Conservation (phyloP, 208 protist species). For the Acanthamoeba sp. region DNA sequence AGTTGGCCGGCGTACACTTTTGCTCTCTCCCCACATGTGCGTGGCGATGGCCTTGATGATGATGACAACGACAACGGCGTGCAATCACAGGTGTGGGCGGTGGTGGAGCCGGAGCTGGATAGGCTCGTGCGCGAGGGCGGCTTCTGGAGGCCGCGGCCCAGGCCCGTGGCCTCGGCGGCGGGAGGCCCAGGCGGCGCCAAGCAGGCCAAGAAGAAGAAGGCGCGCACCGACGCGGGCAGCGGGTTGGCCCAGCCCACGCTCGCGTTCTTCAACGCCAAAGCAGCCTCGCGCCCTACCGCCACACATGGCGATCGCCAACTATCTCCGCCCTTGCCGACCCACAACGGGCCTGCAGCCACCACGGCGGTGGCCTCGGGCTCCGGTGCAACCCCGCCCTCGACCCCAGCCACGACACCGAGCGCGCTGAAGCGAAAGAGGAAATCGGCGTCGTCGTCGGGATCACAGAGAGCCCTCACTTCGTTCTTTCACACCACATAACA, state of each 20-base stretch:
- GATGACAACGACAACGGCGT: not conserved
- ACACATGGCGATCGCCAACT: no score
- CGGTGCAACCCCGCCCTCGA: no score
- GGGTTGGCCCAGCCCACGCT: not conserved
- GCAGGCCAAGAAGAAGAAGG: not conserved
- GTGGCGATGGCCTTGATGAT: not conserved
- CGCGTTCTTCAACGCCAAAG: not conserved
- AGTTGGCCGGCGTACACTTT: not conserved
- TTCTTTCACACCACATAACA: no score
- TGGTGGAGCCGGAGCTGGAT: constrained; percentile 17
- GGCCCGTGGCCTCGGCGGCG: no score
- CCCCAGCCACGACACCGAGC: no score
- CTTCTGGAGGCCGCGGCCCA: constrained; percentile 24
- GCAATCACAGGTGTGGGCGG: not conserved
- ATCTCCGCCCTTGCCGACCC: not conserved
- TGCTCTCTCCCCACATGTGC: not conserved
- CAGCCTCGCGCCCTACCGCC: not conserved
- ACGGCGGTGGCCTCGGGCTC: no score
- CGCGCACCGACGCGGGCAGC: not conserved
- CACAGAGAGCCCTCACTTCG: no score
- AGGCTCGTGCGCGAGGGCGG: not conserved
- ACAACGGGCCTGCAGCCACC: no score
- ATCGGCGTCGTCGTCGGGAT: no score
- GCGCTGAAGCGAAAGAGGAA: no score
- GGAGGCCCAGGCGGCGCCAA: no score